A percentile compares a stretch with the other conserved stretches of the same genome.
Conservation (phyloP, 1,284 basidiomycete genomes). For the Trichosporon coremiiforme region DNA sequence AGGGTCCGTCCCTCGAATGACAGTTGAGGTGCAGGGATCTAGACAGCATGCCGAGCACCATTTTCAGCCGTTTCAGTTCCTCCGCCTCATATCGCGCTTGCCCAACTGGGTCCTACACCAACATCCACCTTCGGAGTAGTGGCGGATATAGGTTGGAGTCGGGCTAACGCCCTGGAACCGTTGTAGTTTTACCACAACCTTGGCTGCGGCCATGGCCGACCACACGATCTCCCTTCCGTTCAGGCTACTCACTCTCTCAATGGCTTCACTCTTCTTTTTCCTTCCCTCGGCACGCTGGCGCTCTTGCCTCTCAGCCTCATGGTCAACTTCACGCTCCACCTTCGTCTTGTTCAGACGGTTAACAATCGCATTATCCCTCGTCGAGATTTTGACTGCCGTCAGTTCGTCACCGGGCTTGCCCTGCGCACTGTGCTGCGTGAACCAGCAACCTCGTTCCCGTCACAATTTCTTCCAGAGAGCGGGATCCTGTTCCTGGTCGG, state of each 20-base stretch:
- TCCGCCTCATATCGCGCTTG: neutral
- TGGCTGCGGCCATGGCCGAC: neutral
- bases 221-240: neutral
- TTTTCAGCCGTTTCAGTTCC: neutral
- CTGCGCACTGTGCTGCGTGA: no score
- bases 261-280: constrained; percentile 66
- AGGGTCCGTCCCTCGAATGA: neutral
- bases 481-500: neutral
- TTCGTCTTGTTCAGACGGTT: constrained; percentile 97
- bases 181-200: no score
- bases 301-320: constrained; percentile 85
- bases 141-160: neutral
- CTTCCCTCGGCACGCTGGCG: constrained; percentile 74
- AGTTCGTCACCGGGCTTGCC: no score
- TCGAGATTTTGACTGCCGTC: constrained; percentile 68
- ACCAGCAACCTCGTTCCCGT: neutral
- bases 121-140: neutral
- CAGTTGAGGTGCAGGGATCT: neutral
- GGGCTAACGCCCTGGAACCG: neutral
- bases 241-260: constrained; percentile 52
- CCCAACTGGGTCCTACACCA: neutral
- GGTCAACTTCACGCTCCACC: constrained; percentile 77
- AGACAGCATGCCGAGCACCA: neutral
- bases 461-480: neutral
- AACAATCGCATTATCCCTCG: constrained; percentile 84